Conservation (phyloP, 345 rosid genomes). For the Combretum micranthum region DNA sequence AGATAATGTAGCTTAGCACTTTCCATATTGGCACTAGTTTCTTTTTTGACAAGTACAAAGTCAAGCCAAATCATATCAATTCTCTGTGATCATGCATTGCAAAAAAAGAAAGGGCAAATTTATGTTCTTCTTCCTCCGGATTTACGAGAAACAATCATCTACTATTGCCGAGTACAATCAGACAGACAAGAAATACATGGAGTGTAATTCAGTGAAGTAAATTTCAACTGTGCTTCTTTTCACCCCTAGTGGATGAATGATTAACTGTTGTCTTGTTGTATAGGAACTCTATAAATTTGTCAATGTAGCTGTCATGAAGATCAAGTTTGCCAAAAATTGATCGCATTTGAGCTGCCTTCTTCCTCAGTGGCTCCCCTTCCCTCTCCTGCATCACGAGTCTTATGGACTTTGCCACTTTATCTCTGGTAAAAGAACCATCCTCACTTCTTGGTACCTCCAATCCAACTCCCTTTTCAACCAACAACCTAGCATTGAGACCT, state of each 20-base stretch:
- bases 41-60: too few relatives aligned
- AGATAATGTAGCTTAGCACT: too few relatives aligned
- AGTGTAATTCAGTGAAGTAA: neutral
- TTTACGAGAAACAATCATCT: too few relatives aligned
- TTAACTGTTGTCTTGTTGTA: neutral
- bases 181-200: too few relatives aligned
- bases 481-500: slow-evolving; percentile 16
- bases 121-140: too few relatives aligned
- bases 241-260: slow-evolving; percentile 1
- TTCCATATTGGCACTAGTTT: too few relatives aligned
- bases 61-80: too few relatives aligned
- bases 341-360: slow-evolving; percentile 11
- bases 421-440: slow-evolving; percentile 18
- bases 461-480: slow-evolving; percentile 18
- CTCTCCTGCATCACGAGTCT: slow-evolving; percentile 16
- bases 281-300: slow-evolving; percentile 8
- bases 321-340: slow-evolving; percentile 6
- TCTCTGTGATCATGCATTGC: too few relatives aligned
- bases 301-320: slow-evolving; percentile 11
- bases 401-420: slow-evolving; percentile 13
- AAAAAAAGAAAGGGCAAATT: too few relatives aligned
- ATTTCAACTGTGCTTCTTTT: neutral
- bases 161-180: too few relatives aligned
- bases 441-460: slow-evolving; percentile 10
- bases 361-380: slow-evolving; percentile 9